Evolutionary conservation across 2,329 filamentous ascomycete species (phyloP).

Genomic region (Coniochaeta sp.): DNA sequence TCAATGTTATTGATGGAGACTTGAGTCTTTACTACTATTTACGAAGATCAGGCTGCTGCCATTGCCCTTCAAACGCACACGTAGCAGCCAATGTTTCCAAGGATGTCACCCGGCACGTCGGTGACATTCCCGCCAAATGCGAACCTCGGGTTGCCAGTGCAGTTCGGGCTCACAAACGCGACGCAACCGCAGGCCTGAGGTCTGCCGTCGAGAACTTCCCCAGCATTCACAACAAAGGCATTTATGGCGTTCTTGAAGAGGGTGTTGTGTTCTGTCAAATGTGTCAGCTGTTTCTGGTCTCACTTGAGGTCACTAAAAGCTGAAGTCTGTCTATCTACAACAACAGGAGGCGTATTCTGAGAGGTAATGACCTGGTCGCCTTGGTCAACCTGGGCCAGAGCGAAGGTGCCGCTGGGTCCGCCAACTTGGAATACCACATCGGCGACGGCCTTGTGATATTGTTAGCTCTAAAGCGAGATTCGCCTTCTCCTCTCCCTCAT

Average conservation of each 20-base stretch:
- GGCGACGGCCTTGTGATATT: neutral
- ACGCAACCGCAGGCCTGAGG: neutral
- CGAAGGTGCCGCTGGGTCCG: neutral
- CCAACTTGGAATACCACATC: neutral
- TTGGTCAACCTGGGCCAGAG: neutral
- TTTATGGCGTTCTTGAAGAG: neutral
- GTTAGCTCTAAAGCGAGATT: neutral
- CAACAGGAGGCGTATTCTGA: neutral
- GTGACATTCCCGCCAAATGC: neutral
- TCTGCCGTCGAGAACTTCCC: neutral
- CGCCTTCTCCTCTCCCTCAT: no score
- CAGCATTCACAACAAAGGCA: neutral
- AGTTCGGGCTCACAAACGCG: neutral
- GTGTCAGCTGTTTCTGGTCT: neutral
- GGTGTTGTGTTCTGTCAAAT: neutral
- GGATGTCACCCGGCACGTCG: neutral
- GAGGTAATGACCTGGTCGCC: neutral
- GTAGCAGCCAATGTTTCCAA: neutral
- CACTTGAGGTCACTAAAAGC: neutral
- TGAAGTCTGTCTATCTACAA: no score
- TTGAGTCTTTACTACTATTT: no score
- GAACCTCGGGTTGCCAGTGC: neutral
- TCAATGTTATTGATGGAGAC: no score
- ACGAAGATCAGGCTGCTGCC: neutral
- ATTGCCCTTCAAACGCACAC: neutral